Conservation (phyloP, 2,329 filamentous ascomycete species). For the Epichloe sylvatica region DNA sequence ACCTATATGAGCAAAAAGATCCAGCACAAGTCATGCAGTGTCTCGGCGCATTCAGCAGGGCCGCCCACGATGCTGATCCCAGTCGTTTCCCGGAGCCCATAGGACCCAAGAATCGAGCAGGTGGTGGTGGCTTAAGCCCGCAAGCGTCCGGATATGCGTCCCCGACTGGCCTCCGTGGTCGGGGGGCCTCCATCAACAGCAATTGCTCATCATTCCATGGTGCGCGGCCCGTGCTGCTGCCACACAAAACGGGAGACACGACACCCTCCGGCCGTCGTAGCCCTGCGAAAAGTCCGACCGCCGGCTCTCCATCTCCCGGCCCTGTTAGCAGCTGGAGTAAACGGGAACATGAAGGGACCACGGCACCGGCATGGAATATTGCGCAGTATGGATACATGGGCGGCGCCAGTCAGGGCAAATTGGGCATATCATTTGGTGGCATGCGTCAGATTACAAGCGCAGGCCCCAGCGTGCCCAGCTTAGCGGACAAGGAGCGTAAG, state of each 20-base stretch:
- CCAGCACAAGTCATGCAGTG: conserved; percentile 93
- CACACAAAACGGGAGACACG: conserved; percentile 38
- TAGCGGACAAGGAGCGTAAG: conserved; percentile 70
- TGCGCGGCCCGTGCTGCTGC: conserved; percentile 25
- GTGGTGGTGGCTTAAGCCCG: conserved; percentile 42
- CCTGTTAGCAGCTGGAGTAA: conserved; percentile 81
- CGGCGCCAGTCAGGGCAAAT: conserved; percentile 87
- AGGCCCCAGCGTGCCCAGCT: conserved; percentile 61
- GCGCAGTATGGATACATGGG: conserved; percentile 98
- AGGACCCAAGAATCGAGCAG: conserved; percentile 50
- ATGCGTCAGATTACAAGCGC: conserved; percentile 84
- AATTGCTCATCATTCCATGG: conserved; percentile 40
- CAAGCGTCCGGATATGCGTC: conserved; percentile 46
- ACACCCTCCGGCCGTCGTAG: conserved; percentile 41
- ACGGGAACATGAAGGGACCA: conserved; percentile 64
- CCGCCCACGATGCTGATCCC: conserved; percentile 63
- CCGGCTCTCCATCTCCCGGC: conserved; percentile 36
- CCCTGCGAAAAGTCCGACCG: conserved; percentile 43
- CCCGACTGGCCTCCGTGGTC: conserved; percentile 29
- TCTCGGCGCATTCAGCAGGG: conserved; percentile 77
- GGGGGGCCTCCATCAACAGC: conserved; percentile 43
- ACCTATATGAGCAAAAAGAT: conserved; percentile 90
- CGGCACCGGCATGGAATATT: conserved; percentile 92
- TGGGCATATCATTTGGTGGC: conserved; percentile 84
- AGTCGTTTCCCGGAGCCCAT: conserved; percentile 60